phyloP scores from a whole-genome alignment of 1,139 yeast species.

The Yamadazyma friedrichii region DNA sequence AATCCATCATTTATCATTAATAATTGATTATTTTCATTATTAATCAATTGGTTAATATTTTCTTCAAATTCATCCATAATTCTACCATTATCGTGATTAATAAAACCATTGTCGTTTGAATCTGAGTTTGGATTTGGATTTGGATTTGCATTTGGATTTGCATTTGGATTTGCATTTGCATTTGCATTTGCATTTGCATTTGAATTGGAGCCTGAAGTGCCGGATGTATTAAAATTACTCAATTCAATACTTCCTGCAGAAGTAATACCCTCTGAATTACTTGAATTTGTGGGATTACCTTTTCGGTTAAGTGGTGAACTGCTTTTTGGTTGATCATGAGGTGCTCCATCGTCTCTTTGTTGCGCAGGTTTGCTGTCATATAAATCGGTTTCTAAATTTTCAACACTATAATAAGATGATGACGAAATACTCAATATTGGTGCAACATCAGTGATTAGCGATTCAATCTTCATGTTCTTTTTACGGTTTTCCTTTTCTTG shows the following conservation, averaged over 20 bases:
- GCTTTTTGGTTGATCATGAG: background rate
- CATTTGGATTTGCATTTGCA: too few species aligned
- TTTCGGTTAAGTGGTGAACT: background rate
- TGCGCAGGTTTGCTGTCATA: too few species aligned
- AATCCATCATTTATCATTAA: conserved; percentile 6
- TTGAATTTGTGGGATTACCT: too few species aligned
- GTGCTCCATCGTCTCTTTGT: background rate
- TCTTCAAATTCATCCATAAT: background rate
- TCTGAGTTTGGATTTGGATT: too few species aligned
- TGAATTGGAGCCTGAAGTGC: too few species aligned
- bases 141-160: too few species aligned
- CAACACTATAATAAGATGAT: conserved; percentile 10
- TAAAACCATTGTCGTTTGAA: conserved; percentile 1
- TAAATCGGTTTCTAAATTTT: background rate
- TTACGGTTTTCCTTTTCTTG: background rate
- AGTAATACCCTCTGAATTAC: too few species aligned
- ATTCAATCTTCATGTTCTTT: background rate
- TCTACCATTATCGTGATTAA: background rate
- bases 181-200: too few species aligned
- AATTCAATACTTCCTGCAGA: background rate
- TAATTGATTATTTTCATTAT: conserved; percentile 7
- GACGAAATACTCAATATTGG: conserved; percentile 13
- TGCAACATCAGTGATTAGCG: background rate
- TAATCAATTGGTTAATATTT: conserved; percentile 2
- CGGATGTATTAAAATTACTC: too few species aligned